A percentile compares a stretch with the other conserved stretches of the same genome.
phyloP scores from a whole-genome alignment of 1,284 basidiomycete species.

The Puccinia hordei region DNA sequence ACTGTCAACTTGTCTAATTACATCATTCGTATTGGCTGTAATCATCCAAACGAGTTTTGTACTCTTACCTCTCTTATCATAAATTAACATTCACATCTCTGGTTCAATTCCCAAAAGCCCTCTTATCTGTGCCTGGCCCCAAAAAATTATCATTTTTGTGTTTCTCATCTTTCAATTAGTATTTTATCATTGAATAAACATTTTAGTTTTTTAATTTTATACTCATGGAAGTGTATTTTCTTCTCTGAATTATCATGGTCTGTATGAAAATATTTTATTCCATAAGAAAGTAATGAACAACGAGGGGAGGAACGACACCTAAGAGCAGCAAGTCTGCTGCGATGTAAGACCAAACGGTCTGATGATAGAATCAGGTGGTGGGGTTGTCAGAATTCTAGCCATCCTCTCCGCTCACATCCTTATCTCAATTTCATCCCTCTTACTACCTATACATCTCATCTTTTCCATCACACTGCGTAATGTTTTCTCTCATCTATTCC shows the following conservation, averaged over 20 bases:
- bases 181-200: not conserved
- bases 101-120: not conserved
- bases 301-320: too few relatives aligned
- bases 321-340: too few relatives aligned
- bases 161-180: not conserved
- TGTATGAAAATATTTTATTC: not conserved
- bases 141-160: not conserved
- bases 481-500: too few relatives aligned
- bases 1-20: not conserved
- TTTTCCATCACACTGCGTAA: too few relatives aligned
- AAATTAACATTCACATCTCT: not conserved
- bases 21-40: conserved; percentile 16
- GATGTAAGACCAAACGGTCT: too few relatives aligned
- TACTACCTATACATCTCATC: too few relatives aligned
- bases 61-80: conserved; percentile 16
- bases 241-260: not conserved
- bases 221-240: not conserved
- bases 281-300: not conserved
- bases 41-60: conserved; percentile 8
- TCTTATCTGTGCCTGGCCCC: not conserved
- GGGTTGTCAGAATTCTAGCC: too few relatives aligned
- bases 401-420: too few relatives aligned
- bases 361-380: too few relatives aligned
- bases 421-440: too few relatives aligned
- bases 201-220: not conserved